A percentile compares a stretch with the other conserved stretches of the same genome.
phyloP scores from a whole-genome alignment of 164 flowering plant species.

The Vitis riparia region DNA sequence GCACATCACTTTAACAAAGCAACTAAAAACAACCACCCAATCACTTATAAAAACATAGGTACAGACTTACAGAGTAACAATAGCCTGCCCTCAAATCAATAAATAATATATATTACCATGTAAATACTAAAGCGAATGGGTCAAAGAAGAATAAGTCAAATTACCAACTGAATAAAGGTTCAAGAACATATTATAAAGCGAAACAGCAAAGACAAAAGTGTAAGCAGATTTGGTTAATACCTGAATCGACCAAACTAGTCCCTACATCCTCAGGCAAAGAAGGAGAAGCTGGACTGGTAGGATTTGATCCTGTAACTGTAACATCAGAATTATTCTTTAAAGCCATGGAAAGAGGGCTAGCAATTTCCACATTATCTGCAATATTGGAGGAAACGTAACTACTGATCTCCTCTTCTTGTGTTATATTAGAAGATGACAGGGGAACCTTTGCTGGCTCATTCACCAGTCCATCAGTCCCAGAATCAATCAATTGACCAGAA shows the following conservation, averaged over 20 bases:
- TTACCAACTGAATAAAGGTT: not conserved
- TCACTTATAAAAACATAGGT: too few relatives aligned
- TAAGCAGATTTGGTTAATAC: slow-evolving; percentile 6
- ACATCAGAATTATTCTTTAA: not conserved
- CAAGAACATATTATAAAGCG: not conserved
- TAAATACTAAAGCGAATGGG: not conserved
- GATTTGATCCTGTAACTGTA: not conserved
- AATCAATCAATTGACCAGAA: not conserved
- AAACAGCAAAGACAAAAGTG: not conserved
- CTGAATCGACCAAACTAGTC: slow-evolving; percentile 19
- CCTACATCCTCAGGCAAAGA: slow-evolving; percentile 4
- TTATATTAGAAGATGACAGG: not conserved
- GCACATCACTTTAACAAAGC: too few relatives aligned
- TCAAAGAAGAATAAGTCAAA: not conserved
- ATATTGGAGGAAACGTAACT: not conserved
- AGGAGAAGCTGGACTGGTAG: not conserved
- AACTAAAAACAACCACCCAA: too few relatives aligned
- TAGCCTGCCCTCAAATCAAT: too few relatives aligned
- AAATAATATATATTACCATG: too few relatives aligned
- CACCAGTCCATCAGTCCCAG: not conserved
- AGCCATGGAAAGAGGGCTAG: not conserved
- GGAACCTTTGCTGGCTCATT: slow-evolving; percentile 1
- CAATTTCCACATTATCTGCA: not conserved
- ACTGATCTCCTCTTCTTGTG: not conserved
- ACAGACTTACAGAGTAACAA: too few relatives aligned